Evolutionary conservation across 805 yeast species (phyloP).

Genomic region (Starmerella stigmatis): DNA sequence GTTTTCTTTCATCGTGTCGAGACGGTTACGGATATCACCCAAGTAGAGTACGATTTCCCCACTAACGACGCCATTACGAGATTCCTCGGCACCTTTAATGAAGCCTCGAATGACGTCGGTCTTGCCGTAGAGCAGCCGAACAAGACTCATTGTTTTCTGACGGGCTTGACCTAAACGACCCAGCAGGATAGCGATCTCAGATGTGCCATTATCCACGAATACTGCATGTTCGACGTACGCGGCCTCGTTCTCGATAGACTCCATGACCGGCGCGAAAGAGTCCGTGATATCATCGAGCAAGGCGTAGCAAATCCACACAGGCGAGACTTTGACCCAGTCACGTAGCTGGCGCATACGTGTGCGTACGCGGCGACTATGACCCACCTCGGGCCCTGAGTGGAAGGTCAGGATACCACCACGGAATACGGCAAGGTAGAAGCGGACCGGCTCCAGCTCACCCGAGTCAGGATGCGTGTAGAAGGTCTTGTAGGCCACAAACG

Average conservation of each 20-base stretch:
- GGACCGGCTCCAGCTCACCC: slow-evolving; percentile 47
- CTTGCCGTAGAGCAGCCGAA: slow-evolving; percentile 80
- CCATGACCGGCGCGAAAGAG: slow-evolving; percentile 50
- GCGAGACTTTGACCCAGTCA: slow-evolving; percentile 47
- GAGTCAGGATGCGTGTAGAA: slow-evolving; percentile 75
- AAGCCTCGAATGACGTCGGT: slow-evolving; percentile 95
- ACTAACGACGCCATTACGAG: slow-evolving; percentile 46
- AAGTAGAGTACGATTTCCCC: slow-evolving; percentile 84
- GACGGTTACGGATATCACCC: slow-evolving; percentile 95
- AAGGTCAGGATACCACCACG: slow-evolving; percentile 48
- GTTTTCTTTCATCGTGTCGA: slow-evolving; percentile 92
- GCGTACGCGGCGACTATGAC: slow-evolving; percentile 49
- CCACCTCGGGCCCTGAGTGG: slow-evolving; percentile 44
- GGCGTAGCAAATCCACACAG: slow-evolving; percentile 61
- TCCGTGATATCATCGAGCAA: slow-evolving; percentile 56
- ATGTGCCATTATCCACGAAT: slow-evolving; percentile 54
- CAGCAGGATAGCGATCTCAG: slow-evolving; percentile 41
- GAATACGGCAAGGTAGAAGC: slow-evolving; percentile 51
- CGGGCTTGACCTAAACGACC: slow-evolving; percentile 79
- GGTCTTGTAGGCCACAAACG: slow-evolving; percentile 93
- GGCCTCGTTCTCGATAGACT: slow-evolving; percentile 49
- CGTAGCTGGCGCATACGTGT: slow-evolving; percentile 52
- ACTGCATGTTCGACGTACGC: slow-evolving; percentile 70
- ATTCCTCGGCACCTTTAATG: slow-evolving; percentile 86
- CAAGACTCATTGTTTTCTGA: slow-evolving; percentile 79